phyloP scores from a whole-genome alignment of 2,329 filamentous ascomycete genomes.

The Botrytis galanthina region DNA sequence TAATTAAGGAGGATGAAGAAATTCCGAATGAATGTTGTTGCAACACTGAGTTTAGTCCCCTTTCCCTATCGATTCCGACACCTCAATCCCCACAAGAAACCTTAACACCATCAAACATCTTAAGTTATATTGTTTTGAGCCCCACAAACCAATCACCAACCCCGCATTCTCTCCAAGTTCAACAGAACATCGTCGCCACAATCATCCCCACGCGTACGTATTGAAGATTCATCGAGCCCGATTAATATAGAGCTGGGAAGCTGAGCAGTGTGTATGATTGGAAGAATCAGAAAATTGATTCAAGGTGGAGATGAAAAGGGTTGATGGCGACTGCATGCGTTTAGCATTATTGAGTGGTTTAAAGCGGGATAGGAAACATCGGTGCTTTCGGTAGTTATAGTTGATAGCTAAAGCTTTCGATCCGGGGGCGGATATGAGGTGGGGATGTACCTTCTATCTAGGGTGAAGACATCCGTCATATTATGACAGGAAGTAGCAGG shows the following conservation, averaged over 20 bases:
- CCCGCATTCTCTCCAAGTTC: neutral
- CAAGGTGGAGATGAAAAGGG: neutral
- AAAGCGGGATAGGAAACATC: neutral
- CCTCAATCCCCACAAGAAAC: neutral
- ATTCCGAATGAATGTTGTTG: neutral
- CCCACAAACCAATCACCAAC: neutral
- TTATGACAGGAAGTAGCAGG: neutral
- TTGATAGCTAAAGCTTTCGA: neutral
- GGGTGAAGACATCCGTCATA: neutral
- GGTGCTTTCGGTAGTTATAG: neutral
- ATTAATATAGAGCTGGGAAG: neutral
- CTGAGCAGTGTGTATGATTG: neutral
- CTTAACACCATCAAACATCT: neutral
- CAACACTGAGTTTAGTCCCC: neutral
- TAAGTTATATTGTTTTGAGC: neutral
- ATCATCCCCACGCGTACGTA: neutral
- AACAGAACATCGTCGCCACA: neutral
- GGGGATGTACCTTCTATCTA: neutral
- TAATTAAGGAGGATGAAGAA: neutral
- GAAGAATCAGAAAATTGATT: neutral
- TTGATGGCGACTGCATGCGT: neutral
- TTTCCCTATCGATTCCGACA: neutral
- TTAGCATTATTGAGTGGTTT: neutral
- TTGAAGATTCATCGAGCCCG: neutral
- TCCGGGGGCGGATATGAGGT: neutral